Base-by-base conservation (phyloP, 176 grass and related monocot genomes). In the Oropetium thomaeum region DNA sequence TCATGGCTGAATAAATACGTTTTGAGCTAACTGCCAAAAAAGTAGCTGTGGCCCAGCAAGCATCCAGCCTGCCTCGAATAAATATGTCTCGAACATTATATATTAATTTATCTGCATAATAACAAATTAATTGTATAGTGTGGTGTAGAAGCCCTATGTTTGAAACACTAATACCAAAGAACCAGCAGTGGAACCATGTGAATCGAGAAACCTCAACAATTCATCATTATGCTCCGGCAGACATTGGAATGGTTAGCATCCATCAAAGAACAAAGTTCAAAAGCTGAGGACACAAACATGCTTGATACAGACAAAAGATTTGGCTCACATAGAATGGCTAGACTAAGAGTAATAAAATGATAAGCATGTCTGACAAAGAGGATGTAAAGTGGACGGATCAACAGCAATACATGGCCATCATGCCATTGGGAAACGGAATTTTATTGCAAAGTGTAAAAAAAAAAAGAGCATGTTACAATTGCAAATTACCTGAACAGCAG, bases 401-500 rank as follows among this genome's bases (percentile, higher is more conserved):
- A 41, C 8, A 53, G 47, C 37, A 65, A 55, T 49, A 32, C 59
- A 27, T 29, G 26, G 23, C 31, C n/a, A 73, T 17, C 35, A 53
- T 39, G 12, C 5, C 26, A 58, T 67, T 43, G 25, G 67, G 49
- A 76, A 69, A 73, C 1, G 5, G 10, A 45, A 15, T 51, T 20
- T 53, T 71, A 59, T 67, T 10, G 3, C 53, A 58, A 60, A 65
- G 41, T 20, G 25, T 33, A 69, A 38, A 10, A 69, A 52, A 58
- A 76, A 0, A 25, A 40, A n/a, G 11, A 15, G 32, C 23, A 57
- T 15, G 15, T 33, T 82, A 45, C 17, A 60, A 59, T 47, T 44
- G 64, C 62, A 77, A 75, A 79, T 59, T 88, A 99, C 96, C 89
- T 95, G 96, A 85, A 99, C 92, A 62, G 92, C 87, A 84, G 96